Evolutionary conservation across 129 eudicot species (phyloP).

Genomic region (Rutidosis leptorrhynchoides): DNA sequence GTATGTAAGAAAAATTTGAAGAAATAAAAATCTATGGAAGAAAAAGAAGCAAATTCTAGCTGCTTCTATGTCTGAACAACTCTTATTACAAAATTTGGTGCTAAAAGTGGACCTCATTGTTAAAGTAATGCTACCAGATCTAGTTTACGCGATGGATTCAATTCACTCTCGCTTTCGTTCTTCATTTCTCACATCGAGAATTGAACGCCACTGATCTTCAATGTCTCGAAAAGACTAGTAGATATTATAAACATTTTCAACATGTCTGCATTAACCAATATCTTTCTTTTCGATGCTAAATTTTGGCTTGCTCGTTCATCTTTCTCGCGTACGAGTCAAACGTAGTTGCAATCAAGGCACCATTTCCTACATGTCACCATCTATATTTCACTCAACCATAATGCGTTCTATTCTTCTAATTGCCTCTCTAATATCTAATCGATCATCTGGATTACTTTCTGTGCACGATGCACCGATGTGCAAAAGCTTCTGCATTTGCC

Average conservation of each 20-base stretch:
- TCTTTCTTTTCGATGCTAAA: too few relatives aligned
- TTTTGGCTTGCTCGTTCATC: not conserved
- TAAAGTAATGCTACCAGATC: too few relatives aligned
- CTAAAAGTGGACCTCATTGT: too few relatives aligned
- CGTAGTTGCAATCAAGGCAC: not conserved
- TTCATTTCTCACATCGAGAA: not conserved
- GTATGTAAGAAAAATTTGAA: too few relatives aligned
- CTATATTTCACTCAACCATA: not conserved
- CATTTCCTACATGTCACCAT: not conserved
- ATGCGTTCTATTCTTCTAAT: conserved; percentile 47
- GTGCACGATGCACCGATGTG: conserved; percentile 59
- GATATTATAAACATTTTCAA: not conserved
- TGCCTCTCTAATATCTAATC: conserved; percentile 49
- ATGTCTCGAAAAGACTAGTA: not conserved
- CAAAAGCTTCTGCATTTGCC: conserved; percentile 44
- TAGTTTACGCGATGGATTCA: too few relatives aligned
- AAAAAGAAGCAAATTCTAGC: too few relatives aligned
- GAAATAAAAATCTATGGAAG: too few relatives aligned
- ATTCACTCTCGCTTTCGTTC: not conserved
- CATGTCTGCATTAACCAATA: not conserved
- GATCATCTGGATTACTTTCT: conserved; percentile 38
- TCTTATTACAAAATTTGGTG: too few relatives aligned
- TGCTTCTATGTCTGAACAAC: too few relatives aligned
- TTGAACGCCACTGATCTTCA: not conserved
- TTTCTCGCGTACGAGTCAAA: not conserved